These are phyloP conservation scores for Alternaria solani DNA, from an alignment of 2,329 filamentous ascomycete species.

Conservation along the genomic window DNA sequence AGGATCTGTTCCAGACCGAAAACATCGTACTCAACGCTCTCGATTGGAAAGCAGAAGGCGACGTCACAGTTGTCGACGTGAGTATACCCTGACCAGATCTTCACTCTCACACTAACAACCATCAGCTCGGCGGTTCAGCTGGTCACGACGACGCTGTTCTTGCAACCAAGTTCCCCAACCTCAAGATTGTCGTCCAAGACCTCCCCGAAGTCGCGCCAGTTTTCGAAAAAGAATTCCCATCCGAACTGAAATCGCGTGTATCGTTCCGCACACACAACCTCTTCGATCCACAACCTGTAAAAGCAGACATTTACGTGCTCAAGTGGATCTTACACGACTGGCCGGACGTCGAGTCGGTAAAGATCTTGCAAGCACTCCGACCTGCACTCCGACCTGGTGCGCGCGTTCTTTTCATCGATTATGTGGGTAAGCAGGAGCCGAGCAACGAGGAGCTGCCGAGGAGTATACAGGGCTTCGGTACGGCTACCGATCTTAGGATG, in stretches of 20 bases:
- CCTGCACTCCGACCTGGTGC: slow-evolving; percentile 65
- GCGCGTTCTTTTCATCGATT: slow-evolving; percentile 55
- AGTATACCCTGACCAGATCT: slow-evolving; percentile 12
- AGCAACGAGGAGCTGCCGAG: slow-evolving; percentile 36
- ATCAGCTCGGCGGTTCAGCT: slow-evolving; percentile 41
- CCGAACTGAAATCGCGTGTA: slow-evolving; percentile 36
- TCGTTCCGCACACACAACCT: slow-evolving; percentile 63
- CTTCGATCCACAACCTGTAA: slow-evolving; percentile 63
- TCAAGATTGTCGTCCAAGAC: slow-evolving; percentile 45
- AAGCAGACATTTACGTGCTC: slow-evolving; percentile 64
- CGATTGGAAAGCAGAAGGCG: slow-evolving; percentile 38
- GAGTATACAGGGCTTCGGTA: slow-evolving; percentile 36
- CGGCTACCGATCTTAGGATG: slow-evolving; percentile 59
- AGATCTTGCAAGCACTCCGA: slow-evolving; percentile 56
- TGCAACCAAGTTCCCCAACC: slow-evolving; percentile 34
- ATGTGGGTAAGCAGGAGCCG: slow-evolving; percentile 42
- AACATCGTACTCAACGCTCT: slow-evolving; percentile 33
- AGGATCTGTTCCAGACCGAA: slow-evolving; percentile 43
- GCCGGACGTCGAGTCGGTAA: slow-evolving; percentile 58
- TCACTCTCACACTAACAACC: not conserved
- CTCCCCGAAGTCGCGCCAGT: slow-evolving; percentile 36
- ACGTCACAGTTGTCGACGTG: slow-evolving; percentile 40
- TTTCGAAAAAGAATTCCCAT: slow-evolving; percentile 36
- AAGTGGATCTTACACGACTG: slow-evolving; percentile 70
- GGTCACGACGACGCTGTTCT: slow-evolving; percentile 44